Percentiles rank a stretch among this genome's conserved stretches.
phyloP scores from a whole-genome alignment of 306 rosid genomes.

The Notholithocarpus densiflorus region DNA sequence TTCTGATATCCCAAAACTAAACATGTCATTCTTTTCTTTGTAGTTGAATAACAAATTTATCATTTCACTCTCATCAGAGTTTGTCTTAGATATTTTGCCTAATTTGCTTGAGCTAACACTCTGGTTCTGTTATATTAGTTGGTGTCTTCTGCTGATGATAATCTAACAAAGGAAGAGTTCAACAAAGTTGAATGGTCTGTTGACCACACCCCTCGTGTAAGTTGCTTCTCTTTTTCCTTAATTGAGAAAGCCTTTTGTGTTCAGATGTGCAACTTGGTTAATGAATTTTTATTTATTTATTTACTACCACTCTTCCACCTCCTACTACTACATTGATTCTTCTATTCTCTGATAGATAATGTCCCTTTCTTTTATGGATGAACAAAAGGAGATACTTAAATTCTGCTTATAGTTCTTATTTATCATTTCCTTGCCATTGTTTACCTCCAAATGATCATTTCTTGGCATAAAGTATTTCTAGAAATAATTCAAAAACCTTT shows the following conservation, averaged over 20 bases:
- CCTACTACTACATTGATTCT: neutral
- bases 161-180: constrained; percentile 67
- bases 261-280: neutral
- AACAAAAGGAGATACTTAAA: neutral
- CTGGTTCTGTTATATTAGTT: constrained; percentile 44
- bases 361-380: neutral
- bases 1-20: neutral
- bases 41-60: neutral
- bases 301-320: neutral
- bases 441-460: neutral
- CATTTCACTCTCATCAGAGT: neutral
- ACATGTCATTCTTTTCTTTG: neutral
- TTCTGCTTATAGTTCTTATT: neutral
- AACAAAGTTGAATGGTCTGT: constrained; percentile 83
- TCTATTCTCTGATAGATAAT: neutral
- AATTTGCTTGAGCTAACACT: constrained; percentile 15
- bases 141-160: constrained; percentile 37
- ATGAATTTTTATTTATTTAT: neutral
- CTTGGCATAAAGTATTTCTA: neutral
- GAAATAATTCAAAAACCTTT: neutral
- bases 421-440: neutral
- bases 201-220: constrained; percentile 66
- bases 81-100: constrained; percentile 2
- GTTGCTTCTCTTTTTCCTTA: constrained; percentile 28
- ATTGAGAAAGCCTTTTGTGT: neutral